A percentile compares a stretch with the other conserved stretches of the same genome.
Evolutionary conservation across 2,329 filamentous ascomycete genomes (phyloP).

Genomic region (Myriangium duriaei): DNA sequence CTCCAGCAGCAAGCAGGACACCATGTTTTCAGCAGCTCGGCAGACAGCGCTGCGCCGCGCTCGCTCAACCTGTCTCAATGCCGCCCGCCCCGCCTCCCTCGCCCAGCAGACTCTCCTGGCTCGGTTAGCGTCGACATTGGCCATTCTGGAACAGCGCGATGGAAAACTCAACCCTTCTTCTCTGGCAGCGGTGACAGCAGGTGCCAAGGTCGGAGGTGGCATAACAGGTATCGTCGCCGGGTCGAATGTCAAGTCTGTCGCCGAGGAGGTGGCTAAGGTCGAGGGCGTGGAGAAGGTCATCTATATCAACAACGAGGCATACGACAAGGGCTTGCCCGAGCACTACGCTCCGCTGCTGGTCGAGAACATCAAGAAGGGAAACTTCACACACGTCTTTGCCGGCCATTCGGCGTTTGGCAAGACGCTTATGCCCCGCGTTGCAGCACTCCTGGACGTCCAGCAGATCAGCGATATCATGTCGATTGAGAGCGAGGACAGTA

Average conservation of each 20-base stretch:
- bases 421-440: conserved; percentile 80
- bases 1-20: conserved; percentile 6
- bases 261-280: conserved; percentile 76
- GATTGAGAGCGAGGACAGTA: conserved; percentile 77
- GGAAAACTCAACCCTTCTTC: conserved; percentile 76
- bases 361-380: conserved; percentile 93
- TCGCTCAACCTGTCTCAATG: conserved; percentile 19
- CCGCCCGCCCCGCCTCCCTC: conserved; percentile 24
- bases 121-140: conserved; percentile 73
- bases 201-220: conserved; percentile 70
- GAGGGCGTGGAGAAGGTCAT: conserved; percentile 87
- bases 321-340: conserved; percentile 89
- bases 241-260: conserved; percentile 58
- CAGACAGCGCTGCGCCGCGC: conserved; percentile 14
- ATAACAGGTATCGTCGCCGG: conserved; percentile 85
- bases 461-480: conserved; percentile 85
- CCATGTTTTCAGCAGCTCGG: conserved; percentile 14
- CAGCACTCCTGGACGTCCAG: conserved; percentile 81
- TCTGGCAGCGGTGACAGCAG: conserved; percentile 73
- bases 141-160: conserved; percentile 82
- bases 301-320: conserved; percentile 73
- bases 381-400: conserved; percentile 82
- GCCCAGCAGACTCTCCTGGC: conserved; percentile 42
- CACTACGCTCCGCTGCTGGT: conserved; percentile 87
- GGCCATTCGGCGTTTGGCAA: conserved; percentile 95